Evolutionary conservation across 2,329 filamentous ascomycete species (phyloP).

Genomic region (Emergomyces orientalis): DNA sequence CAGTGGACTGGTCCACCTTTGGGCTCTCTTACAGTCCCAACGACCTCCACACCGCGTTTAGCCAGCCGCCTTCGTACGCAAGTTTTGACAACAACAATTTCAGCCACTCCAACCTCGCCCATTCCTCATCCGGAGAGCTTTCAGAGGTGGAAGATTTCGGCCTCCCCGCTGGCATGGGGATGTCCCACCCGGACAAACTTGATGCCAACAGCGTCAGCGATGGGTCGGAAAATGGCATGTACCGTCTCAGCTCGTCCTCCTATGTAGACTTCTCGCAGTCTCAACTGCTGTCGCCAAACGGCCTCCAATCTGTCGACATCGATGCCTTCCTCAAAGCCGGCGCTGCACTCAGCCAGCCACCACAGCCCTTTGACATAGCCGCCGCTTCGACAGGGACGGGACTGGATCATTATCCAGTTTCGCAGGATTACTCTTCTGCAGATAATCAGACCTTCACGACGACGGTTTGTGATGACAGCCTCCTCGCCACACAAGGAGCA

Average conservation of each 20-base stretch:
- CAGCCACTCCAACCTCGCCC: constrained; percentile 31
- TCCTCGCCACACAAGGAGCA: background rate
- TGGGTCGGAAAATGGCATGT: constrained; percentile 33
- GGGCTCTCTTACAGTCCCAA: constrained; percentile 33
- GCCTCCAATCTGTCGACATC: constrained; percentile 35
- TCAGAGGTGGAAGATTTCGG: constrained; percentile 41
- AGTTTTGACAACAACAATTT: constrained; percentile 38
- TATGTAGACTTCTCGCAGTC: constrained; percentile 35
- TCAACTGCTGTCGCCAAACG: constrained; percentile 33
- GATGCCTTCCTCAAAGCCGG: constrained; percentile 34
- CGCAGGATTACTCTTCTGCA: background rate
- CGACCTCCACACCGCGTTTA: constrained; percentile 31
- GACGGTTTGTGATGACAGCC: background rate
- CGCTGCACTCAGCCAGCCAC: background rate
- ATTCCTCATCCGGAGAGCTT: constrained; percentile 41
- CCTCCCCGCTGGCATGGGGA: constrained; percentile 18
- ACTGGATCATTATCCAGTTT: background rate
- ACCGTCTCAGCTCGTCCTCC: constrained; percentile 36
- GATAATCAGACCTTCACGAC: background rate
- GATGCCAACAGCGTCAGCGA: constrained; percentile 36
- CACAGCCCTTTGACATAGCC: background rate
- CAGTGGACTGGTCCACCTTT: constrained; percentile 42
- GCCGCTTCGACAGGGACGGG: background rate
- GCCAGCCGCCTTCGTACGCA: constrained; percentile 38
- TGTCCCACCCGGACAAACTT: constrained; percentile 7